Evolutionary conservation across 2,329 filamentous ascomycete genomes (phyloP), one percentile per base, ranked within the genome.

Genomic region (Aspergillus sp.): DNA sequence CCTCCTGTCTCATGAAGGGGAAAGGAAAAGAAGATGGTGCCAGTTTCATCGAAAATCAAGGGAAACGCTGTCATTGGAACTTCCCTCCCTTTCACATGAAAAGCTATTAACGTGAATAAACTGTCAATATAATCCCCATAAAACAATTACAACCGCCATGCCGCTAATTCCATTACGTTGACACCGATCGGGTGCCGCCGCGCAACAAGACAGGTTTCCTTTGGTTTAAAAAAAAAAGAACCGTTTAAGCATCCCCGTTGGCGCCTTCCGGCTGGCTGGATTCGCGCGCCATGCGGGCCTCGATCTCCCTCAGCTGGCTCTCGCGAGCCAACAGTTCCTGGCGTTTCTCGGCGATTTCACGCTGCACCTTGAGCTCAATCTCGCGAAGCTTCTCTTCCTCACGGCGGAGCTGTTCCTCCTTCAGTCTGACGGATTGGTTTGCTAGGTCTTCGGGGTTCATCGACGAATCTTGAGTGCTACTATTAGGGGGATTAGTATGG

Each of bases 301-400:
- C 94, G 75, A 99, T 97, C 84, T 99, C 95, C 80, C 95, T 94
- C 71, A 99, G 87, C 82, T 99, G 95, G 73, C 92, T 96, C 83
- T 99, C 95, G 78, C 95, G 92, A 66, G 95, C 95, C 80, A 99
- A 78, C 63, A 99, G 86, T 81, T 99, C 95, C 82, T 99, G 95
- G 82, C 95, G 89, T 87, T 99, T 99, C 87, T 98, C 95, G 82
- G 97, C 96, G 84, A 99, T 99, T 81, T 99, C 95, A 76, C 95
- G 91, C 83, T 99, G 95, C 65, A 99, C 95, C 89, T 99, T 99
- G 83, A 97, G 85, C 78, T 99, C 95, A 77, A 99, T 98, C 83
- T 99, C 95, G 79, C 95, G 91, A 65, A 99, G 89, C 85, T 99
- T 99, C 90, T 99, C 95, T 83, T 99, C 95, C 81, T 99, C 95